phyloP scores from a whole-genome alignment of 805 yeast genomes.

The Zygotorulaspora sp. region DNA sequence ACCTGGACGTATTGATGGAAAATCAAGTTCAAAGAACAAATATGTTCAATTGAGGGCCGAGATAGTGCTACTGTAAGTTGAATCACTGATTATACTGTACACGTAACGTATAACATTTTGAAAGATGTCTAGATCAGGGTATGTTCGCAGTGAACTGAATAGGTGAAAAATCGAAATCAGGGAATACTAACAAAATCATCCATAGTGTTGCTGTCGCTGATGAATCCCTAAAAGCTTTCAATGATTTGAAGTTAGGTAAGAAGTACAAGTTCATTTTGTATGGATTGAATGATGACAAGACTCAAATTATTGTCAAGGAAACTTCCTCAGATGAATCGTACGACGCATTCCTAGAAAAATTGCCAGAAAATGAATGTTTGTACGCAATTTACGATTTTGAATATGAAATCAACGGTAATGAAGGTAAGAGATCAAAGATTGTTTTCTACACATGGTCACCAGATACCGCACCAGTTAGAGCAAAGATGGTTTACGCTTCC shows the following conservation, averaged over 20 bases:
- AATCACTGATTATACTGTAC: background rate
- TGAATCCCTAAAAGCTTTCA: slow-evolving; percentile 90
- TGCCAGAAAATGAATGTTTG: slow-evolving; percentile 94
- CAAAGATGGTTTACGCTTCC: slow-evolving; percentile 98
- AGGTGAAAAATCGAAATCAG: background rate
- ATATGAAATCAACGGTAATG: slow-evolving; percentile 82
- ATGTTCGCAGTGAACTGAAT: too few relatives aligned
- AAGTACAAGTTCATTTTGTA: slow-evolving; percentile 79
- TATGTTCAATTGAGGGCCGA: slow-evolving; percentile 2
- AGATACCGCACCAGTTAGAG: slow-evolving; percentile 90
- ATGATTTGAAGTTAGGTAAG: slow-evolving; percentile 92
- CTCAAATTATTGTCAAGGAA: slow-evolving; percentile 85
- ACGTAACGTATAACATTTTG: slow-evolving; percentile 4
- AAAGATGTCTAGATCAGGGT: slow-evolving; percentile 38
- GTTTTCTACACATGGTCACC: slow-evolving; percentile 90
- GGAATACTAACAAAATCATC: slow-evolving; percentile 2
- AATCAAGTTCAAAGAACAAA: background rate
- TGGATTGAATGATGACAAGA: slow-evolving; percentile 76
- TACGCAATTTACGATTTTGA: slow-evolving; percentile 97
- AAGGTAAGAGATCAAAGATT: slow-evolving; percentile 85
- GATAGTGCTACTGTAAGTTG: background rate
- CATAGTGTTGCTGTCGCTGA: slow-evolving; percentile 77
- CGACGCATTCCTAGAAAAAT: slow-evolving; percentile 78
- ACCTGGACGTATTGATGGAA: background rate
- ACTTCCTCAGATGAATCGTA: slow-evolving; percentile 72